A percentile compares a stretch with the other conserved stretches of the same genome.
Evolutionary conservation across 148 eudicot genomes (phyloP).

Genomic region (Suaeda aralocaspica): DNA sequence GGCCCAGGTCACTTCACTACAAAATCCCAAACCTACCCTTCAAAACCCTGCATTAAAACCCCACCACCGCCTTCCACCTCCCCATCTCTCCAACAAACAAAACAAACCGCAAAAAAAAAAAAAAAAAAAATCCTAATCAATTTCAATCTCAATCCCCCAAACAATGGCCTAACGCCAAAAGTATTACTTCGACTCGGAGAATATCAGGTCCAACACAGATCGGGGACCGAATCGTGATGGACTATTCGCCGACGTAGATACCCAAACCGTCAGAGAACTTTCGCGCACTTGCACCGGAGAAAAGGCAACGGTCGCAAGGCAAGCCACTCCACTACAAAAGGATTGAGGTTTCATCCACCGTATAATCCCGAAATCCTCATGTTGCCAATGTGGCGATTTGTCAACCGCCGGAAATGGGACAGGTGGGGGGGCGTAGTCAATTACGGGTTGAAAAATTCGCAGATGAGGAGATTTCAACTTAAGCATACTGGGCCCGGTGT

Average conservation of each 20-base stretch:
- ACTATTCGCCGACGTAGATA: slow-evolving; percentile 48
- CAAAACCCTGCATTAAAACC: slow-evolving; percentile 18
- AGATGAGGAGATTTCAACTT: slow-evolving; percentile 61
- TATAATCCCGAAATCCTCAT: slow-evolving; percentile 56
- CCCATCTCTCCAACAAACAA: background rate
- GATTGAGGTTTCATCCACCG: slow-evolving; percentile 57
- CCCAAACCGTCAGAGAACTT: slow-evolving; percentile 62
- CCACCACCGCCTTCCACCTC: background rate
- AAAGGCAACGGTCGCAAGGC: slow-evolving; percentile 38
- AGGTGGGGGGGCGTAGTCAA: slow-evolving; percentile 58
- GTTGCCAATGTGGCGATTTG: slow-evolving; percentile 76
- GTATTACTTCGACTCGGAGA: slow-evolving; percentile 59
- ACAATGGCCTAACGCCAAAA: slow-evolving; percentile 58
- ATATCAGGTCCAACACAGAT: slow-evolving; percentile 38
- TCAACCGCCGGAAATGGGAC: slow-evolving; percentile 55
- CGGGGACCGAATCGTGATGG: slow-evolving; percentile 59
- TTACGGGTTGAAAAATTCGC: slow-evolving; percentile 51
- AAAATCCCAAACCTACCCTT: slow-evolving; percentile 12
- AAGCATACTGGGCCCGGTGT: slow-evolving; percentile 63
- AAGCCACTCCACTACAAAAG: slow-evolving; percentile 60
- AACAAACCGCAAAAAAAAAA: slow-evolving; percentile 11
- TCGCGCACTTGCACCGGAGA: slow-evolving; percentile 70
- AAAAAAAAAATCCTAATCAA: too few relatives aligned
- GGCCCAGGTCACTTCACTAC: background rate
- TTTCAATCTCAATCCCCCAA: too few relatives aligned